Conservation (phyloP, 805 yeast species). For the Candida gorgasii region DNA sequence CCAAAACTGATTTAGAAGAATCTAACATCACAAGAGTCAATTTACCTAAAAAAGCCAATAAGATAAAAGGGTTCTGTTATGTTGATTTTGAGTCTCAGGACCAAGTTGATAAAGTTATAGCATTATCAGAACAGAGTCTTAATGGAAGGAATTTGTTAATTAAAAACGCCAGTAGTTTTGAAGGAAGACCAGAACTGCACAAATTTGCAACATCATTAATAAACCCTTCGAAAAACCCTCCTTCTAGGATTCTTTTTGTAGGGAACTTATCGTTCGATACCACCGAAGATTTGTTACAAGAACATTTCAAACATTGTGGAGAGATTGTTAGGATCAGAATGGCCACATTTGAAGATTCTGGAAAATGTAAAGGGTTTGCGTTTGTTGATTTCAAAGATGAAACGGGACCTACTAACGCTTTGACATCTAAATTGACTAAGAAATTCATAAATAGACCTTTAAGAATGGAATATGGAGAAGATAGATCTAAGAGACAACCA, state of each 20-base stretch:
- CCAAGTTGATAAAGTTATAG: conserved; percentile 62
- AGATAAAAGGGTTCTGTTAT: conserved; percentile 86
- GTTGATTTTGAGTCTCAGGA: conserved; percentile 68
- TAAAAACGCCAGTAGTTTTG: conserved; percentile 76
- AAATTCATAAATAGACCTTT: conserved; percentile 71
- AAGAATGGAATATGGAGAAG: conserved; percentile 93
- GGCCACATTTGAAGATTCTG: conserved; percentile 97
- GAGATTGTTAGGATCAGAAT: conserved; percentile 81
- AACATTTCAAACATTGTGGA: conserved; percentile 90
- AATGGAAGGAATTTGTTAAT: conserved; percentile 87
- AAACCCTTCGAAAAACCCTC: conserved; percentile 71
- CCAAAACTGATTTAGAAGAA: conserved; percentile 49
- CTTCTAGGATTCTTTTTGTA: conserved; percentile 84
- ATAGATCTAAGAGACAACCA: conserved; percentile 78
- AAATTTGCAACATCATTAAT: conserved; percentile 32
- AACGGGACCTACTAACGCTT: conserved; percentile 79
- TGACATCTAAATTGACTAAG: conserved; percentile 67
- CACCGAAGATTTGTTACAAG: conserved; percentile 71
- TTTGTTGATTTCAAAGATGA: conserved; percentile 84
- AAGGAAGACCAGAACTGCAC: conserved; percentile 72
- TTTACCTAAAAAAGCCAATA: conserved; percentile 71
- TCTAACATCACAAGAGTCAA: conserved; percentile 73
- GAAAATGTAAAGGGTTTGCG: conserved; percentile 96
- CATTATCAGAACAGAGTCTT: conserved; percentile 67
- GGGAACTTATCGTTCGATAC: conserved; percentile 94